Evolutionary conservation across 2,329 filamentous ascomycete species (phyloP).

Genomic region (Clarireedia homoeocarpa): DNA sequence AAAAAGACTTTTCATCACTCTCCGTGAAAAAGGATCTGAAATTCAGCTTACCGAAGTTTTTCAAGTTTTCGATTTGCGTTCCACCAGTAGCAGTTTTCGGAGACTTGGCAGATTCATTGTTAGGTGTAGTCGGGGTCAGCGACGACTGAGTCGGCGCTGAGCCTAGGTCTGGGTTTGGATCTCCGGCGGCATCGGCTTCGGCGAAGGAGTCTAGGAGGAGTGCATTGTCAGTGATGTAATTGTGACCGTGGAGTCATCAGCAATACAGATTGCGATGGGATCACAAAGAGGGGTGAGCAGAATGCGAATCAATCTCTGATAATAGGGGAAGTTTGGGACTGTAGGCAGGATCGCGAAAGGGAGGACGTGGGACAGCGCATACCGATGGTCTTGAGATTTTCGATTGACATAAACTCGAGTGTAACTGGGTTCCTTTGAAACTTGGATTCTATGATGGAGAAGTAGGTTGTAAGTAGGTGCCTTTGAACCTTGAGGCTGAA

Average conservation of each 20-base stretch:
- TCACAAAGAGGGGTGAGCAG: neutral
- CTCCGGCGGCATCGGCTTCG: constrained; percentile 11
- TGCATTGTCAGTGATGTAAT: neutral
- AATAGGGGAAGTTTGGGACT: neutral
- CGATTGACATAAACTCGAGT: constrained; percentile 96
- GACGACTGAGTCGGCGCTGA: constrained; percentile 1
- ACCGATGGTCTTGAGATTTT: constrained; percentile 97
- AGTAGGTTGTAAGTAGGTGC: constrained; percentile 12
- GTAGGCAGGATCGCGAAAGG: neutral
- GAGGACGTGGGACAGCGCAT: constrained; percentile 31
- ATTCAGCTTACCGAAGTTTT: constrained; percentile 6
- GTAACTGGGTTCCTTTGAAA: constrained; percentile 43
- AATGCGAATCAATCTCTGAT: neutral
- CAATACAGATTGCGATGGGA: neutral
- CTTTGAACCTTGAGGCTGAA: constrained; percentile 10
- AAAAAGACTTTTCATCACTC: no score
- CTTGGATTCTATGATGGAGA: constrained; percentile 3
- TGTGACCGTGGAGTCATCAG: no score
- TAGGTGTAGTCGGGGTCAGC: constrained; percentile 1
- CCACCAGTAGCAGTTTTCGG: constrained; percentile 4
- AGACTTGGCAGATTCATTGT: neutral
- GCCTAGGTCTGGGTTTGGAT: constrained; percentile 9
- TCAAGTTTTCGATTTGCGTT: constrained; percentile 10
- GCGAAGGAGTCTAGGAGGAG: constrained; percentile 7
- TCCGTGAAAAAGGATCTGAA: no score